Percentiles rank a stretch among this genome's conserved stretches.
Evolutionary conservation across 129 eudicot species (phyloP).

Genomic region (Scalesia atractyloides): DNA sequence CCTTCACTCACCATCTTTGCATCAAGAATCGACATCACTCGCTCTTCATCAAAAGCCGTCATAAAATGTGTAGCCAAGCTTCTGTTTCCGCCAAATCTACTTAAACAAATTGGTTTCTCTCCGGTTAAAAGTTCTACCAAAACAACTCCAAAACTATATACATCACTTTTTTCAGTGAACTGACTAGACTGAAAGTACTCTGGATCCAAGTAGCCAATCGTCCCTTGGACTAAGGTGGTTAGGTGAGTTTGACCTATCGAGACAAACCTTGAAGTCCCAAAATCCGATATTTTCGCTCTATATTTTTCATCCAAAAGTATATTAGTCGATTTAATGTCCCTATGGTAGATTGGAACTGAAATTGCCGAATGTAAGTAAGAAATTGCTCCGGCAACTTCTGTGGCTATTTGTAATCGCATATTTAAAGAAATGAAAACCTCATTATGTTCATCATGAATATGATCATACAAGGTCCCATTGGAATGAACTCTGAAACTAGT

Average conservation of each 20-base stretch:
- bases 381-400: constrained; percentile 41
- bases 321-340: constrained; percentile 43
- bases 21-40: constrained; percentile 30
- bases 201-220: constrained; percentile 48
- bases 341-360: constrained; percentile 40
- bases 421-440: constrained; percentile 28
- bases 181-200: constrained; percentile 46
- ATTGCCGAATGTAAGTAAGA: constrained; percentile 46
- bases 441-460: constrained; percentile 15
- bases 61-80: constrained; percentile 38
- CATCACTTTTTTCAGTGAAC: constrained; percentile 41
- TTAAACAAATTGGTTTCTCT: constrained; percentile 28
- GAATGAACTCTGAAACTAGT: constrained; percentile 40
- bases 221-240: constrained; percentile 45
- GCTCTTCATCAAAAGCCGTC: constrained; percentile 24
- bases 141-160: constrained; percentile 51
- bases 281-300: constrained; percentile 45
- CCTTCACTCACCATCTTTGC: constrained; percentile 22
- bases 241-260: constrained; percentile 42
- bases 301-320: constrained; percentile 44
- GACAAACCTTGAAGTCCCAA: constrained; percentile 45
- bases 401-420: constrained; percentile 39
- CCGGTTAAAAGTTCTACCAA: constrained; percentile 41
- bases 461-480: constrained; percentile 36
- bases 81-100: constrained; percentile 27